A percentile compares a stretch with the other conserved stretches of the same genome.
Evolutionary conservation across 2,329 filamentous ascomycete genomes (phyloP).

Genomic region (Neopestalotiopsis sp.): DNA sequence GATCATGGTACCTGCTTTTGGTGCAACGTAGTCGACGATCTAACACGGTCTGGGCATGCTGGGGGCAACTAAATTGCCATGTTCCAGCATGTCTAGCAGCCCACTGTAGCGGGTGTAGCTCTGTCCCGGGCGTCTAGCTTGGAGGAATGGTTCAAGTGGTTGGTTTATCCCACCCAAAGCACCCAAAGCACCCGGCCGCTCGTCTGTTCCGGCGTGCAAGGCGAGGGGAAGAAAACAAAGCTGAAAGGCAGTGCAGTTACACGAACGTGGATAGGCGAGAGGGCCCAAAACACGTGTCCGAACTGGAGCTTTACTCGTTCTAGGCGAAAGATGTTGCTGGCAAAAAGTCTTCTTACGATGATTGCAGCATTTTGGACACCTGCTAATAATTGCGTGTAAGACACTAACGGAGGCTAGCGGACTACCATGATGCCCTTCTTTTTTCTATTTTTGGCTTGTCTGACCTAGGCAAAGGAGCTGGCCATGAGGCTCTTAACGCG

Average conservation of each 20-base stretch:
- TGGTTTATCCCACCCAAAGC: background rate
- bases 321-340: background rate
- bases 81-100: background rate
- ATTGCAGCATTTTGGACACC: background rate
- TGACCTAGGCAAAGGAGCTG: background rate
- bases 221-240: no score
- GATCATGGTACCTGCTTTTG: conserved; percentile 1
- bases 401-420: background rate
- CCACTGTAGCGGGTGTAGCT: background rate
- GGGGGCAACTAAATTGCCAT: background rate
- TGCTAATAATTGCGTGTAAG: background rate
- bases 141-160: background rate
- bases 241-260: background rate
- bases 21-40: background rate
- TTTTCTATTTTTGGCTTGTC: background rate
- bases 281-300: background rate
- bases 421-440: background rate
- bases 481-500: background rate
- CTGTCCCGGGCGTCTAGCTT: background rate
- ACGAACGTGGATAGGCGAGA: background rate
- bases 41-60: background rate
- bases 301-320: background rate
- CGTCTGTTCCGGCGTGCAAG: background rate
- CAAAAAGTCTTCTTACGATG: background rate
- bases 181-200: background rate